Percentiles rank a stretch among this genome's conserved stretches.
These are phyloP conservation scores for Thelonectria olida DNA, from an alignment of 2,329 filamentous ascomycete species.

Conservation along the genomic window DNA sequence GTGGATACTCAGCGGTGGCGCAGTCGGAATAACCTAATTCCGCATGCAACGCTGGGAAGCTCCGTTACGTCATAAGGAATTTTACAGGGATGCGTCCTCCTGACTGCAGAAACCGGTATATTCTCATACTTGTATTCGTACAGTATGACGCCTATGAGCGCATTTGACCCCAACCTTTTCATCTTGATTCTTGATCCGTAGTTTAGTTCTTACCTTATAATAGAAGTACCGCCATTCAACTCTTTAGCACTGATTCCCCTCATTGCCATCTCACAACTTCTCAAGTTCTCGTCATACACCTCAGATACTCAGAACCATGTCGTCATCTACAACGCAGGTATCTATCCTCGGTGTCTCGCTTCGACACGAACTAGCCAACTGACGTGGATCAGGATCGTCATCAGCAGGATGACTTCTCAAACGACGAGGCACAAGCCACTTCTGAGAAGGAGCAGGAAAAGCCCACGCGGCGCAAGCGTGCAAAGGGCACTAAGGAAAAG, in stretches of 20 bases:
- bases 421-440: neutral
- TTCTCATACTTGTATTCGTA: neutral
- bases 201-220: too few species aligned
- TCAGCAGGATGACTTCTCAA: neutral
- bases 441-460: neutral
- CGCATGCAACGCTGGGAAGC: too few species aligned
- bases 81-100: neutral
- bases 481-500: slow-evolving; percentile 16
- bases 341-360: neutral
- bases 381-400: neutral
- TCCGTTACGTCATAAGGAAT: too few species aligned
- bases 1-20: too few species aligned
- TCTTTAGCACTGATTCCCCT: too few species aligned
- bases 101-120: neutral
- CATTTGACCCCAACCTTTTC: neutral
- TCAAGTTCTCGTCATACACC: too few species aligned
- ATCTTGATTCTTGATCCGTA: too few species aligned
- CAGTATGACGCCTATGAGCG: neutral
- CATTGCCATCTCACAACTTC: too few species aligned
- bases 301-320: too few species aligned
- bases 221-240: too few species aligned
- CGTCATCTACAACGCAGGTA: neutral
- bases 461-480: neutral
- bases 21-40: too few species aligned
- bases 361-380: neutral